Conservation (phyloP, 495 filamentous ascomycete species). For the Jackrogersella minutella region DNA sequence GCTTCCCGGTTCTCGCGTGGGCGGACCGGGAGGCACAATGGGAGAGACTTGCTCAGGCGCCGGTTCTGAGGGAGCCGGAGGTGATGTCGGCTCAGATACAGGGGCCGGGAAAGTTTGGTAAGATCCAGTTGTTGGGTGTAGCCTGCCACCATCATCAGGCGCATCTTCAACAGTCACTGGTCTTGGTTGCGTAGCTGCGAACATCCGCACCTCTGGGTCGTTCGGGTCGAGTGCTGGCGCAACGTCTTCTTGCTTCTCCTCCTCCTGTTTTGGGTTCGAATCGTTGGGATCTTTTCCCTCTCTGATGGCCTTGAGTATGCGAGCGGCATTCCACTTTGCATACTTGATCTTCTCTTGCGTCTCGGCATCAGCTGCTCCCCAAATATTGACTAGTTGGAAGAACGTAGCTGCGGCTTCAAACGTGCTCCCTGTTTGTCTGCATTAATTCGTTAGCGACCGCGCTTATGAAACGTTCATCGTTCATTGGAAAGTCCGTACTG, state of each 20-base stretch:
- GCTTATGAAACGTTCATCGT: background rate
- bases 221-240: slow-evolving; percentile 64
- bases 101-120: slow-evolving; percentile 49
- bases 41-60: slow-evolving; percentile 49
- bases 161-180: slow-evolving; percentile 65
- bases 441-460: slow-evolving; percentile 17
- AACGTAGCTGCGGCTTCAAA: slow-evolving; percentile 92
- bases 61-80: slow-evolving; percentile 44
- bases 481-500: slow-evolving; percentile 61
- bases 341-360: slow-evolving; percentile 88
- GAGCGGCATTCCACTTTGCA: slow-evolving; percentile 92
- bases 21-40: slow-evolving; percentile 45
- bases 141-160: slow-evolving; percentile 53
- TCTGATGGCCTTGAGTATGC: slow-evolving; percentile 89
- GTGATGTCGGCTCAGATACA: slow-evolving; percentile 52
- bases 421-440: slow-evolving; percentile 89
- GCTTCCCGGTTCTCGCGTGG: slow-evolving; percentile 38
- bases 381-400: slow-evolving; percentile 85
- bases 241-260: slow-evolving; percentile 46
- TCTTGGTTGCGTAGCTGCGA: slow-evolving; percentile 56
- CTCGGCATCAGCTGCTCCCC: slow-evolving; percentile 78
- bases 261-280: slow-evolving; percentile 72
- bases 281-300: slow-evolving; percentile 93
- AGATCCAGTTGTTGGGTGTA: slow-evolving; percentile 47
- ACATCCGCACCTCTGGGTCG: slow-evolving; percentile 69